These are phyloP conservation scores for Calonectria pseudoturangicola DNA, from an alignment of 2,329 filamentous ascomycete genomes.

Conservation along the genomic window DNA sequence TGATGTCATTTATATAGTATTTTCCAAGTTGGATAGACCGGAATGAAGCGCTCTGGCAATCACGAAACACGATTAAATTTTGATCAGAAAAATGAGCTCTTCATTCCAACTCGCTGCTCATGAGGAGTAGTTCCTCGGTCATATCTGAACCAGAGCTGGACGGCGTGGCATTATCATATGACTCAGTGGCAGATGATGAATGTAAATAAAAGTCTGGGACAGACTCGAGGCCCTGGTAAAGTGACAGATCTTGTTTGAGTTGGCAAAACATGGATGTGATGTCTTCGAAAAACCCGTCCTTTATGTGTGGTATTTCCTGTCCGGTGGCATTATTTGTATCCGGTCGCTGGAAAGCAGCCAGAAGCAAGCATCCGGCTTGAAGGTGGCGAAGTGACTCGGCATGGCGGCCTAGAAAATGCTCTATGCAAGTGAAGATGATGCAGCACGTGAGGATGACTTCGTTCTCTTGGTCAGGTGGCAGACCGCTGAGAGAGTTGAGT, in stretches of 20 bases:
- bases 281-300: background rate
- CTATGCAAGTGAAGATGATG: constrained; percentile 7
- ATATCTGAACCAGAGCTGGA: background rate
- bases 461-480: background rate
- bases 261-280: background rate
- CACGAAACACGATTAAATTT: background rate
- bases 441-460: constrained; percentile 6
- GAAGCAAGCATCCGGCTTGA: background rate
- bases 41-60: too few relatives aligned
- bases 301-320: background rate
- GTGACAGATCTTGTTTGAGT: background rate
- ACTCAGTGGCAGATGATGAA: background rate
- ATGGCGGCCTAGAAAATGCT: background rate
- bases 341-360: background rate
- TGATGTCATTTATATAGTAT: background rate
- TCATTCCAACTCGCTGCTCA: background rate
- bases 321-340: background rate
- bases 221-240: background rate
- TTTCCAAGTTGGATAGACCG: background rate
- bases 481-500: background rate
- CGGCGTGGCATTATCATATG: background rate
- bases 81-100: background rate
- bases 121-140: background rate
- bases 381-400: background rate
- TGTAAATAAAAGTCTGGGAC: background rate